Evolutionary conservation across 2,329 filamentous ascomycete genomes (phyloP), one percentile per base, ranked within the genome.

Genomic region (Cordyceps pruinosa): DNA sequence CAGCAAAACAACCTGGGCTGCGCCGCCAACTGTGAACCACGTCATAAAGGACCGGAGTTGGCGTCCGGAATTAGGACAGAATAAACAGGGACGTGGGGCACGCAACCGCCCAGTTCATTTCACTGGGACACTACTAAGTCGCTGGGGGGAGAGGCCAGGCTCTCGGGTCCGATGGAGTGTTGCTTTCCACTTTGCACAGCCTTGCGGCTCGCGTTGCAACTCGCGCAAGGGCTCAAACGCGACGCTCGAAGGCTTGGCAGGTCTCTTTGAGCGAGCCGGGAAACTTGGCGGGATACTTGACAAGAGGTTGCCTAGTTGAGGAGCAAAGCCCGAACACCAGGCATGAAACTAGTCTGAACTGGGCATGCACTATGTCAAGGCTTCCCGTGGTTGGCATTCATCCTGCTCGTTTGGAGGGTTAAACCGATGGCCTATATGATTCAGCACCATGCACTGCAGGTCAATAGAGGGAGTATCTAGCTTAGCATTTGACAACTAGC

Each of bases 11-110:
- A 42, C 19, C 21, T 44, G 34, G 52, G 23, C 42, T 25, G 23
- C 39, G 41, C 52, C 21, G 37, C 25, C 41, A 4, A 39, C 42
- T n/a, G 42, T 23, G 10, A 44, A 19, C 32, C 35, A 56, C 45
- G 53, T 56, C 53, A 56, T 56, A 49, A 41, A 4, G 26, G 26
- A 42, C 19, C 53, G 53, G 53, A 19, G 39, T 56, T 56, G 26
- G n/a, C 19, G 21, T 15, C 19, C 53, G 53, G 53, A 25, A 49
- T 56, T 56, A 42, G 34, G 34, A 35, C 35, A 49, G 53, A 19
- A 19, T 34, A 25, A 2, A 39, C 10, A 9, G 44, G 32, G 35
- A 13, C 34, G 34, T 35, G 34, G 28, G 4, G 34, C 34, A 35
- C 8, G 15, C 15, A 4, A n/a, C n/a, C n/a, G n/a, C n/a, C n/a